Percentiles rank a stretch among this genome's conserved stretches.
Conservation (phyloP, 148 eudicot species). For the Linanthus parryae region DNA sequence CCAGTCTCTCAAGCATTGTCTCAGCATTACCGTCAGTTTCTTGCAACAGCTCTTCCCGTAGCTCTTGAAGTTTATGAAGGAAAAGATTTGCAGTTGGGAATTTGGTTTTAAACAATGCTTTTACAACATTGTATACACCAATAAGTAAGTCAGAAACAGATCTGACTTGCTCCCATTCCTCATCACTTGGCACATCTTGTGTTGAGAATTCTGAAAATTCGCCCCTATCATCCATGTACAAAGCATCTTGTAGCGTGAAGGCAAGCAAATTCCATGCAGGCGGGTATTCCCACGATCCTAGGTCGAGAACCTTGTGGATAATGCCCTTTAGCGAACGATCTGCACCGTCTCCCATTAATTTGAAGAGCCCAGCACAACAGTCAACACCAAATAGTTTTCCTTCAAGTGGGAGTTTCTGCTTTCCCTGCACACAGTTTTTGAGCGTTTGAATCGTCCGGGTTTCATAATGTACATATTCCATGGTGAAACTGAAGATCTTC, state of each 20-base stretch:
- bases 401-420: too few relatives aligned
- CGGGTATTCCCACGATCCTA: not conserved
- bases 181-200: constrained; percentile 21
- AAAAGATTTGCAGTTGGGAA: too few relatives aligned
- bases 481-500: too few relatives aligned
- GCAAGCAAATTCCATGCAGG: constrained; percentile 21
- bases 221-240: constrained; percentile 17
- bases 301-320: too few relatives aligned
- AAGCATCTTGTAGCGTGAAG: constrained; percentile 7
- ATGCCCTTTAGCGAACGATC: too few relatives aligned
- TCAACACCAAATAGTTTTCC: not conserved
- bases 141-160: constrained; percentile 14
- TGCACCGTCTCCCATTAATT: too few relatives aligned
- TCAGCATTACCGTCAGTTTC: not conserved
- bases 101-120: constrained; percentile 13
- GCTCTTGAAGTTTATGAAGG: too few relatives aligned
- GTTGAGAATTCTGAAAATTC: too few relatives aligned
- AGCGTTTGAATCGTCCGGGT: not conserved
- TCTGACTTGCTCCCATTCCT: constrained; percentile 24
- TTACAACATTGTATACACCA: constrained; percentile 7
- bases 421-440: not conserved
- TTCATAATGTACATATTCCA: not conserved
- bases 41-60: too few relatives aligned
- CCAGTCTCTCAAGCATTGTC: constrained; percentile 7
- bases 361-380: not conserved